Conservation (phyloP, 2,329 filamentous ascomycete genomes). For the Herpotrichia juniperi region DNA sequence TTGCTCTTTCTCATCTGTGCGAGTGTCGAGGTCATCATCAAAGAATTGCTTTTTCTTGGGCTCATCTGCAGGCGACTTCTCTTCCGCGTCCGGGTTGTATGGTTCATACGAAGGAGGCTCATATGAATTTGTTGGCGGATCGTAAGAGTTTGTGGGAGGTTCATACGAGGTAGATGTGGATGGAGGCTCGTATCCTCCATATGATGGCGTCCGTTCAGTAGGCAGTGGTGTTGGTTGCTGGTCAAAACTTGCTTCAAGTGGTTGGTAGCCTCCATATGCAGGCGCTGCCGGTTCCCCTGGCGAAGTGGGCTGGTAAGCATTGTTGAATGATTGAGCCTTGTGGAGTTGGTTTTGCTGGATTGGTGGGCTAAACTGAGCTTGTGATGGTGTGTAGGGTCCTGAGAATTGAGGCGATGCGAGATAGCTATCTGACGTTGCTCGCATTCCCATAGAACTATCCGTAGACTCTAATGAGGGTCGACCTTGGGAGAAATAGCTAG, state of each 20-base stretch:
- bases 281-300: constrained; percentile 26
- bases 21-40: constrained; percentile 71
- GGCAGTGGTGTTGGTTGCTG: constrained; percentile 15
- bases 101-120: constrained; percentile 51
- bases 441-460: constrained; percentile 26
- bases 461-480: constrained; percentile 46
- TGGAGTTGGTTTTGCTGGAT: constrained; percentile 24
- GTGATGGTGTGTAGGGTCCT: constrained; percentile 36
- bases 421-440: constrained; percentile 38
- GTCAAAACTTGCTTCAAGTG: constrained; percentile 33
- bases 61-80: constrained; percentile 50
- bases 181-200: constrained; percentile 16
- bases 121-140: constrained; percentile 40
- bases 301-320: constrained; percentile 37
- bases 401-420: constrained; percentile 33
- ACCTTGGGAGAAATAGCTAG: constrained; percentile 54
- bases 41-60: constrained; percentile 75
- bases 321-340: constrained; percentile 38
- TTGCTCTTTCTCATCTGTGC: constrained; percentile 59
- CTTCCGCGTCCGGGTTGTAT: constrained; percentile 58
- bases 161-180: constrained; percentile 22
- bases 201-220: constrained; percentile 10
- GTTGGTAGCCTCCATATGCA: constrained; percentile 34
- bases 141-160: constrained; percentile 39
- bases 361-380: constrained; percentile 37